These are phyloP conservation scores for Juglanconis oblonga DNA, from an alignment of 2,329 filamentous ascomycete species.

Conservation along the genomic window DNA sequence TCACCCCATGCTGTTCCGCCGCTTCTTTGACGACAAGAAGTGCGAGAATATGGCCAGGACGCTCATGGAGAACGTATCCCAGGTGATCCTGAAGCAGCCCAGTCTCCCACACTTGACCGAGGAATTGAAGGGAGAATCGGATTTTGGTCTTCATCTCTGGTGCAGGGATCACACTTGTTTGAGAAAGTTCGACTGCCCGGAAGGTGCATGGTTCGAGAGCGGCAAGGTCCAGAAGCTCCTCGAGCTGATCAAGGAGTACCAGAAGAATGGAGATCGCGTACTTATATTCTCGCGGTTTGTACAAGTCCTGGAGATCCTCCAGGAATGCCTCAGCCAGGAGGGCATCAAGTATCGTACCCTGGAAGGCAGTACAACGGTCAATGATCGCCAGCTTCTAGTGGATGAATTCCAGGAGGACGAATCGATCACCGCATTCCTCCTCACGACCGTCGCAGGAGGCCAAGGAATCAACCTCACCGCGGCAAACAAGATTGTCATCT, in stretches of 20 bases:
- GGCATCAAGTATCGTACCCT: conserved; percentile 79
- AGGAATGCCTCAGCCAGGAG: conserved; percentile 72
- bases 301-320: conserved; percentile 84
- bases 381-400: conserved; percentile 81
- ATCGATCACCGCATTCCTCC: conserved; percentile 82
- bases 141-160: conserved; percentile 65
- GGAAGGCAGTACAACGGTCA: conserved; percentile 78
- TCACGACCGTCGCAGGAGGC: conserved; percentile 92
- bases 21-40: conserved; percentile 71
- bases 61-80: conserved; percentile 66
- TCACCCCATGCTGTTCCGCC: conserved; percentile 83
- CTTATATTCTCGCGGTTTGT: conserved; percentile 94
- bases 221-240: conserved; percentile 85
- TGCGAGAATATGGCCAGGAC: conserved; percentile 76
- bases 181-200: conserved; percentile 49
- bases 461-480: conserved; percentile 94
- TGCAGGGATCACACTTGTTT: conserved; percentile 59
- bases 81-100: conserved; percentile 50
- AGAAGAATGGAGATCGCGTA: conserved; percentile 77
- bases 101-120: conserved; percentile 51
- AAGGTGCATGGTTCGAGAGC: conserved; percentile 55
- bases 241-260: conserved; percentile 70
- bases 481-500: conserved; percentile 97
- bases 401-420: conserved; percentile 78
- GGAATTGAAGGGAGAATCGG: conserved; percentile 57